phyloP scores from a whole-genome alignment of 768 basidiomycete genomes.

The Filobasidium floriforme region DNA sequence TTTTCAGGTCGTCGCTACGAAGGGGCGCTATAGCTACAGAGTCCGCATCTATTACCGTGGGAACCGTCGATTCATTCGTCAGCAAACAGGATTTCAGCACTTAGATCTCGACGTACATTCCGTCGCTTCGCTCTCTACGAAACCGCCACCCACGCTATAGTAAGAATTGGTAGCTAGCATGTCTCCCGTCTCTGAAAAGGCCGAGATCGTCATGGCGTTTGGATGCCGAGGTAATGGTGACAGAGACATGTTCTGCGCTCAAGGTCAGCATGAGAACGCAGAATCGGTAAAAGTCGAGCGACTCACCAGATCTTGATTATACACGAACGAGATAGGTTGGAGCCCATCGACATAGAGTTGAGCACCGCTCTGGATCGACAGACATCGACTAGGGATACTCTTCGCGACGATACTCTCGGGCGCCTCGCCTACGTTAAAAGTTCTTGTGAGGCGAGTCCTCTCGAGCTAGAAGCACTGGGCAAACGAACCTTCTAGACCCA shows the following conservation, averaged over 20 bases:
- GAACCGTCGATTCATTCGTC: too few species aligned
- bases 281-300: not conserved
- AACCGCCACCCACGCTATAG: slow-evolving; percentile 67
- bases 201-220: slow-evolving; percentile 89
- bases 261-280: not conserved
- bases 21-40: too few species aligned
- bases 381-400: slow-evolving; percentile 26
- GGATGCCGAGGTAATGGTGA: slow-evolving; percentile 38
- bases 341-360: slow-evolving; percentile 62
- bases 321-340: slow-evolving; percentile 73
- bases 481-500: slow-evolving; percentile 42
- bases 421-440: slow-evolving; percentile 38
- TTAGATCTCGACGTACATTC: not conserved
- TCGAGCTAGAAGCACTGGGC: not conserved
- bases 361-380: slow-evolving; percentile 59
- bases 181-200: slow-evolving; percentile 70
- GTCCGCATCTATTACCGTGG: too few species aligned
- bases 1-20: not conserved
- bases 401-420: slow-evolving; percentile 70
- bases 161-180: slow-evolving; percentile 91
- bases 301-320: slow-evolving; percentile 71
- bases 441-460: not conserved
- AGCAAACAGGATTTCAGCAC: too few species aligned
- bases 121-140: slow-evolving; percentile 56
- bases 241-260: slow-evolving; percentile 43